Conservation (phyloP, 768 basidiomycete genomes). For the Tylopilus intermedius region DNA sequence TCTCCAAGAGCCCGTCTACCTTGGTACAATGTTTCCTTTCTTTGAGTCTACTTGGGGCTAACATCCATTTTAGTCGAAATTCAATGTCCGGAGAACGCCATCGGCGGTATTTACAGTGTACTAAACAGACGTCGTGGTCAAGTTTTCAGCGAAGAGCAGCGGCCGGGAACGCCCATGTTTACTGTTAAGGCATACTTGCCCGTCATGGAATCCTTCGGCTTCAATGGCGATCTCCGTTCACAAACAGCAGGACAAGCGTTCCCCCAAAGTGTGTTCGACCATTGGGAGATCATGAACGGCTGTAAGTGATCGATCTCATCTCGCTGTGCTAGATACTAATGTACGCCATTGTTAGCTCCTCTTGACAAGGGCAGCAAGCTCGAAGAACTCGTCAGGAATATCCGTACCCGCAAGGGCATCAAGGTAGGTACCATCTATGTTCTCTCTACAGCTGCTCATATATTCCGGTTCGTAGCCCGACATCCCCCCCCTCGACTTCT, state of each 20-base stretch:
- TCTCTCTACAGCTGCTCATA: slow-evolving; percentile 5
- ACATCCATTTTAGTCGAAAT: slow-evolving; percentile 69
- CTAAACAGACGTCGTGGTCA: slow-evolving; percentile 97
- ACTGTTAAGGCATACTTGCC: slow-evolving; percentile 97
- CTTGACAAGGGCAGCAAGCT: slow-evolving; percentile 90
- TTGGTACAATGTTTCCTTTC: slow-evolving; percentile 44
- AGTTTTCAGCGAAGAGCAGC: slow-evolving; percentile 96
- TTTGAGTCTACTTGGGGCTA: slow-evolving; percentile 3
- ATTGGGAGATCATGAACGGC: slow-evolving; percentile 84
- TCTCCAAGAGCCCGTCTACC: slow-evolving; percentile 96
- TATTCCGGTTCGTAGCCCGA: slow-evolving; percentile 54
- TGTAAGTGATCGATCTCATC: slow-evolving; percentile 42
- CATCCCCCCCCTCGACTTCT: slow-evolving; percentile 79
- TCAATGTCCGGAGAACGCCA: slow-evolving; percentile 95
- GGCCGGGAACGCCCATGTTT: slow-evolving; percentile 98
- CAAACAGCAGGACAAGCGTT: slow-evolving; percentile 96
- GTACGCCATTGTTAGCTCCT: slow-evolving; percentile 39
- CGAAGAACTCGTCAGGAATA: slow-evolving; percentile 73
- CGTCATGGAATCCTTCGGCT: slow-evolving; percentile 90
- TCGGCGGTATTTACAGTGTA: slow-evolving; percentile 93
- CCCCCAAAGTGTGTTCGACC: slow-evolving; percentile 93
- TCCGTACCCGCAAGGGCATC: slow-evolving; percentile 93
- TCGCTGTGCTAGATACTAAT: slow-evolving; percentile 1
- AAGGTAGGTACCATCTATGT: slow-evolving; percentile 47
- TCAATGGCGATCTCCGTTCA: slow-evolving; percentile 92